Percentiles rank a stretch among this genome's conserved stretches.
Conservation (phyloP, 1,284 basidiomycete species). For the Cryptococcus sp. region DNA sequence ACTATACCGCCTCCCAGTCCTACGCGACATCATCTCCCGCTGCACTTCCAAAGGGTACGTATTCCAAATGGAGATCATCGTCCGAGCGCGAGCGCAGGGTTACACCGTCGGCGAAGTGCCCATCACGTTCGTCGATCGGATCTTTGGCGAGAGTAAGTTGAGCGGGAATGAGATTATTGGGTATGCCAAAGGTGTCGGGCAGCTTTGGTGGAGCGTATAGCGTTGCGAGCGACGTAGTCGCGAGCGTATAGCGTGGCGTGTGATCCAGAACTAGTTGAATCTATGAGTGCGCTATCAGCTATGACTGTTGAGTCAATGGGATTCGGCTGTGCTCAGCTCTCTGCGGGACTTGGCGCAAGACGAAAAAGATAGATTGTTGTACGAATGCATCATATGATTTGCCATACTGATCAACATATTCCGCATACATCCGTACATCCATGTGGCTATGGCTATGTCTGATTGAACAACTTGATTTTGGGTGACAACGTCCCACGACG, state of each 20-base stretch:
- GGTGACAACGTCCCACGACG: too few species aligned
- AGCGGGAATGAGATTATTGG: conserved; percentile 83
- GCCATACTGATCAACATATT: too few species aligned
- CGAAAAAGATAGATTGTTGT: too few species aligned
- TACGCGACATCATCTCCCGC: conserved; percentile 77
- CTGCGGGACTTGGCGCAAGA: too few species aligned
- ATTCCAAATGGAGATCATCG: conserved; percentile 98
- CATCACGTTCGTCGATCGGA: conserved; percentile 89
- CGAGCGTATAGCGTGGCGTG: background rate
- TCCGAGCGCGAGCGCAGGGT: conserved; percentile 75
- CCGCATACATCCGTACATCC: too few species aligned
- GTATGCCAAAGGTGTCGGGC: conserved; percentile 85
- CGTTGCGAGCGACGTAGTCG: background rate
- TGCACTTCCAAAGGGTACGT: conserved; percentile 87
- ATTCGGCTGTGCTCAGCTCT: too few species aligned
- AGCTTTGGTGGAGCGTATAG: conserved; percentile 67
- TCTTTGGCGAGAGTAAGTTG: conserved; percentile 89
- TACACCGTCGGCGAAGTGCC: conserved; percentile 86
- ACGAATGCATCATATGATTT: too few species aligned
- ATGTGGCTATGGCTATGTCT: too few species aligned
- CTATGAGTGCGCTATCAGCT: too few species aligned
- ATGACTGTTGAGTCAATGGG: too few species aligned
- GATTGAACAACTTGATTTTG: too few species aligned
- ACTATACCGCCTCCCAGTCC: conserved; percentile 73
- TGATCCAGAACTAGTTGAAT: too few species aligned